phyloP scores from a whole-genome alignment of 257 asterid genomes.

The Penstemon davidsonii region DNA sequence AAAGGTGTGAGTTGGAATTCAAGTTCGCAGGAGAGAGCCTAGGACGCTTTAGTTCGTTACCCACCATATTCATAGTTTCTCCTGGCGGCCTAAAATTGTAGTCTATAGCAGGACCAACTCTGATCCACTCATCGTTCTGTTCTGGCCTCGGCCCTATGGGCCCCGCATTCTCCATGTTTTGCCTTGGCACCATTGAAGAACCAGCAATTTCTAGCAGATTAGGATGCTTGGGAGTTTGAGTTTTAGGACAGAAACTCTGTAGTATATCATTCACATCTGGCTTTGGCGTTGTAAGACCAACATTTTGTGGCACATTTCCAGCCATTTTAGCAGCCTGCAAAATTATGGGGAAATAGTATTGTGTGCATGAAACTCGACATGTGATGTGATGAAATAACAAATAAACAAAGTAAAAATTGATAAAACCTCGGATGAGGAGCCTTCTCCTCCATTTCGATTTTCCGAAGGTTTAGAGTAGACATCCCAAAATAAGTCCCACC shows the following conservation, averaged over 20 bases:
- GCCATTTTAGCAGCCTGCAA: conserved; percentile 18
- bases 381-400: background rate
- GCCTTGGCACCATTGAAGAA: background rate
- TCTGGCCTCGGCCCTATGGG: conserved; percentile 16
- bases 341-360: background rate
- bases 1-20: conserved; percentile 14
- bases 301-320: background rate
- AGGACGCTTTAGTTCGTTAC: conserved; percentile 21
- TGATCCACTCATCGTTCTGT: background rate
- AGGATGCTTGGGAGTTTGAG: conserved; percentile 12
- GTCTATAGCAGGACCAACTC: conserved; percentile 3
- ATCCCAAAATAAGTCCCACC: conserved; percentile 58
- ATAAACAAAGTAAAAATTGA: background rate
- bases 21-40: conserved; percentile 24
- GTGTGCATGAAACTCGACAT: conserved; percentile 9
- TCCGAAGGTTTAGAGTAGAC: conserved; percentile 7
- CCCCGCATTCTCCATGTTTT: conserved; percentile 18
- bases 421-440: conserved; percentile 37
- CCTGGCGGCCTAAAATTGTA: background rate
- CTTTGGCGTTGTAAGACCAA: conserved; percentile 7
- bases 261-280: conserved; percentile 25
- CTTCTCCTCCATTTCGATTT: background rate
- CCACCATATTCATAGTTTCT: conserved; percentile 11
- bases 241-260: conserved; percentile 14
- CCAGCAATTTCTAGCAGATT: background rate